These are phyloP conservation scores for Russula sp. DNA, from an alignment of 768 basidiomycete genomes.

Conservation along the genomic window DNA sequence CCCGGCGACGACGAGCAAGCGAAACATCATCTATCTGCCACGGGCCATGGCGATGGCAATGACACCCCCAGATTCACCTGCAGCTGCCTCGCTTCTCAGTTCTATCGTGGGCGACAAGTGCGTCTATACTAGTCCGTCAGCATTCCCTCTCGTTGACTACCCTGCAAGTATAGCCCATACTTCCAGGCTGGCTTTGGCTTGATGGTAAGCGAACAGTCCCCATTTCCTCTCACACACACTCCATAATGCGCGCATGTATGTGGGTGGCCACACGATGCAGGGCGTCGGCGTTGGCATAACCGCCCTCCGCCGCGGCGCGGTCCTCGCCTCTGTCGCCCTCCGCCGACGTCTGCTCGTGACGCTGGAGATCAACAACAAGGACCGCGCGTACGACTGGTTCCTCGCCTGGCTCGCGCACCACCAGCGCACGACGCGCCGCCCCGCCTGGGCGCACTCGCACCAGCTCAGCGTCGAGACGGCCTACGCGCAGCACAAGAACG, in stretches of 20 bases:
- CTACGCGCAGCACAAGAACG: slow-evolving; percentile 84
- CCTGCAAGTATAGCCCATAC: slow-evolving; percentile 66
- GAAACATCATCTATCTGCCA: too few relatives aligned
- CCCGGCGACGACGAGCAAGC: too few relatives aligned
- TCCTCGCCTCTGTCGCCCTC: slow-evolving; percentile 64
- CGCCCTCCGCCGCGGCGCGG: slow-evolving; percentile 59
- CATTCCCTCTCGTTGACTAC: neutral
- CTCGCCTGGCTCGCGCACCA: slow-evolving; percentile 91
- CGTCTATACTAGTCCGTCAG: slow-evolving; percentile 27
- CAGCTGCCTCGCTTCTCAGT: slow-evolving; percentile 5
- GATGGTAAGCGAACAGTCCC: slow-evolving; percentile 51
- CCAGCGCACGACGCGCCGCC: slow-evolving; percentile 21
- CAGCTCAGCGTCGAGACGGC: slow-evolving; percentile 92
- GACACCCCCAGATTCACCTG: neutral
- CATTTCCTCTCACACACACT: neutral
- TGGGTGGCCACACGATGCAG: slow-evolving; percentile 34
- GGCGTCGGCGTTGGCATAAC: slow-evolving; percentile 86
- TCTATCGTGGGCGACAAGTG: slow-evolving; percentile 58
- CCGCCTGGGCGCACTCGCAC: slow-evolving; percentile 67
- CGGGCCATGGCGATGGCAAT: neutral
- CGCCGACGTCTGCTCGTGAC: slow-evolving; percentile 89
- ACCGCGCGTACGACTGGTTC: slow-evolving; percentile 94
- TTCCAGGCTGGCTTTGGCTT: slow-evolving; percentile 98
- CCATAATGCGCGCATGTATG: neutral
- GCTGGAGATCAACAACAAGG: slow-evolving; percentile 93